Evolutionary conservation across 371 early-diverging fungal genomes (phyloP).

Genomic region (Zychaea mexicana): DNA sequence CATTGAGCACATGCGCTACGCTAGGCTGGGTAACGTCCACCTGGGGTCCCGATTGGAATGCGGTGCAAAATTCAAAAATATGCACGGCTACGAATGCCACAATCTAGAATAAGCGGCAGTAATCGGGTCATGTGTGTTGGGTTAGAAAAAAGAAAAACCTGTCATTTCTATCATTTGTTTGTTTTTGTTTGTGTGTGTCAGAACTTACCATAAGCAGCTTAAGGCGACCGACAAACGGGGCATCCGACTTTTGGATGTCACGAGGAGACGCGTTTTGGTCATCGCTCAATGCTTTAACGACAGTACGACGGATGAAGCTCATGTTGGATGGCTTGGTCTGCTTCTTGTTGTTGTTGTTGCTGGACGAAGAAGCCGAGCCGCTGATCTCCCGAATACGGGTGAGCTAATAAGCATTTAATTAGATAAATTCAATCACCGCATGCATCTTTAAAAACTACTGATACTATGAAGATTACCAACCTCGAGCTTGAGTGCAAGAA

Average conservation of each 20-base stretch:
- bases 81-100: conserved; percentile 77
- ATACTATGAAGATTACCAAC: too few species aligned
- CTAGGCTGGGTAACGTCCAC: conserved; percentile 48
- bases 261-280: conserved; percentile 3
- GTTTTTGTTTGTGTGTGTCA: too few species aligned
- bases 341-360: not conserved
- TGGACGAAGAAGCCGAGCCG: conserved; percentile 5
- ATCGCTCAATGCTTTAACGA: conserved; percentile 51
- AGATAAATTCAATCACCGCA: not conserved
- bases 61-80: conserved; percentile 71
- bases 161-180: too few species aligned
- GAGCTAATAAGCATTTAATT: conserved; percentile 12
- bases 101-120: conserved; percentile 4
- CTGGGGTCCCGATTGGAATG: conserved; percentile 49
- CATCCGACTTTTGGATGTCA: conserved; percentile 46
- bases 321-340: conserved; percentile 25
- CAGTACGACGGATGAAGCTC: conserved; percentile 45
- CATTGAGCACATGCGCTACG: conserved; percentile 42
- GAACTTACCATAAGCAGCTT: conserved; percentile 51
- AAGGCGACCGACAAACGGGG: conserved; percentile 44
- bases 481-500: conserved; percentile 86
- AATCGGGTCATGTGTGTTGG: not conserved
- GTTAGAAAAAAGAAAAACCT: not conserved
- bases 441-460: not conserved
- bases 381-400: conserved; percentile 24